Base-by-base conservation (phyloP, 1,284 basidiomycete genomes). In the Fomes fomentarius region DNA sequence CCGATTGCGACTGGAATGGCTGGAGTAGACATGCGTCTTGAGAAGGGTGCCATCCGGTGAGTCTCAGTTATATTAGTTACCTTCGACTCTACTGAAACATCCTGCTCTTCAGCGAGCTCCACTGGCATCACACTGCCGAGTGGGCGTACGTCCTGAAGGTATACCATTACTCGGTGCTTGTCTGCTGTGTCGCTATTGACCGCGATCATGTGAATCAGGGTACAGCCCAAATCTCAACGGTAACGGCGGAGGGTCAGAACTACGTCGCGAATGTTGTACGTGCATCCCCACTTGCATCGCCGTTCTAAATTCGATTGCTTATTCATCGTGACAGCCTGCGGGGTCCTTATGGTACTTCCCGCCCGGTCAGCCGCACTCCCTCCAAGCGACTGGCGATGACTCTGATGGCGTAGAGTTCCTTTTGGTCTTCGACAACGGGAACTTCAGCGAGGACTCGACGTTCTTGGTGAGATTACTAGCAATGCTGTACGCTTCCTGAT, bases 91-190 rank as follows among this genome's bases (percentile, higher is more conserved):
- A n/a, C n/a, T n/a, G n/a, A n/a, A n/a, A n/a, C n/a, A n/a, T n/a
- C n/a, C n/a, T n/a, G n/a, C n/a, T n/a, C n/a, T 25, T 25, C 21
- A 85, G 87, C 17, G 87, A 91, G 66, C 75, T 90, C 25, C 88
- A 90, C 64, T 89, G 88, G 87, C 87, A 91, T 66, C 81, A 76
- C 51, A 83, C 81, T 3, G 74, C 81, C 26, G 89, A 91, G 80
- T 89, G 85, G 87, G 83, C 82, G 1, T 89, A 87, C 56, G 77
- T 89, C 17, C 63, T 89, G 39, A 83, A 79, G 63, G 82, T 80
- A 44, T 52, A 10, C 2, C 62, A 22, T 26, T 34, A 17, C 30
- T 31, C 53, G 62, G 28, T 6, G 28, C 28, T 6, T 30, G 12
- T 7, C 7, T n/a, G n/a, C n/a, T n/a, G n/a, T 26, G 12, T 41